A percentile compares a stretch with the other conserved stretches of the same genome.
Conservation (phyloP, 1,139 yeast genomes). For the Hanseniaspora uvarum region DNA sequence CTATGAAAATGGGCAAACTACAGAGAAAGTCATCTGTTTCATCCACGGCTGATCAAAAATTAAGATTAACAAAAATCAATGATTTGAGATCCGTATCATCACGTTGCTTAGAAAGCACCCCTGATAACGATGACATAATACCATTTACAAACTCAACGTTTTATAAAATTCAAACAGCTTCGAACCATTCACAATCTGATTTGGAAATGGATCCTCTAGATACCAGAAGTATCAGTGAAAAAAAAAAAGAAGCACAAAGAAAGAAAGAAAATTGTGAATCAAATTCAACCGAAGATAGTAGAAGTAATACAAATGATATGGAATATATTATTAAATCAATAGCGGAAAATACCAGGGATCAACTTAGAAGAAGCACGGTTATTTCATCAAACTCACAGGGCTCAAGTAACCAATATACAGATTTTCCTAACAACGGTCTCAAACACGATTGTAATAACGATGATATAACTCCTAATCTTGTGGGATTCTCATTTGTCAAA, state of each 20-base stretch:
- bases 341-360: constrained; percentile 13
- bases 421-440: background rate
- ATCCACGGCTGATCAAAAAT: background rate
- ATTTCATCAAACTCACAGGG: background rate
- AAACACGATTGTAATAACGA: background rate
- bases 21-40: background rate
- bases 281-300: background rate
- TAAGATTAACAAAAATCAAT: background rate
- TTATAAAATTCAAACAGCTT: background rate
- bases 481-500: background rate
- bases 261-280: background rate
- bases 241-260: background rate
- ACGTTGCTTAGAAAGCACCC: background rate
- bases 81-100: constrained; percentile 1
- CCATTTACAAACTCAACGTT: background rate
- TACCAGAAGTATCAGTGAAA: background rate
- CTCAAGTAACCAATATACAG: background rate
- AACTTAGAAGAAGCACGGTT: constrained; percentile 4
- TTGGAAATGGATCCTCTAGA: constrained; percentile 11
- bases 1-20: constrained; percentile 12
- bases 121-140: background rate
- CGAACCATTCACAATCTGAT: background rate
- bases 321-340: constrained; percentile 1
- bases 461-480: background rate
- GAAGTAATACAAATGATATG: background rate